Percentiles rank a stretch among this genome's conserved stretches.
Evolutionary conservation across 2,329 filamentous ascomycete species (phyloP).

Genomic region (Monosporascus sp.): DNA sequence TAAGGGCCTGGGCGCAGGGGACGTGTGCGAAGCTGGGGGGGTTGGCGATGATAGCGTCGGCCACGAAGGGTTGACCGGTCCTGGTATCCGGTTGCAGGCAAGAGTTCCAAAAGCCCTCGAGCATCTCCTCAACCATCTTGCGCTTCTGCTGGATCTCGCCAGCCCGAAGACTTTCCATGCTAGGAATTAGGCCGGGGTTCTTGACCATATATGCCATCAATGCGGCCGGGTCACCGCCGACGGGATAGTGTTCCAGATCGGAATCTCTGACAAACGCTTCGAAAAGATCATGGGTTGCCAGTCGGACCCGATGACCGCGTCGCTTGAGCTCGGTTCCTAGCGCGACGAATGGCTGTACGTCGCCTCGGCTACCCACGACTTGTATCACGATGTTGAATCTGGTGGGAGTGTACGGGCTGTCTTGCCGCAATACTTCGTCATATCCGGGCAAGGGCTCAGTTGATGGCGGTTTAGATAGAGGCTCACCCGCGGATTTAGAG

Average conservation of each 20-base stretch:
- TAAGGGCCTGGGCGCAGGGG: slow-evolving; percentile 69
- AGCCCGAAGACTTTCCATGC: slow-evolving; percentile 27
- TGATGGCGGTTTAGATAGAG: too few species aligned
- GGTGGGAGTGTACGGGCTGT: too few species aligned
- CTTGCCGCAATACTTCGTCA: too few species aligned
- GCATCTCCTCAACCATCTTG: slow-evolving; percentile 64
- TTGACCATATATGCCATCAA: slow-evolving; percentile 60
- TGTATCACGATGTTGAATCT: slow-evolving; percentile 65
- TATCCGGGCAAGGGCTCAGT: too few species aligned
- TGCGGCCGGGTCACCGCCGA: slow-evolving; percentile 70
- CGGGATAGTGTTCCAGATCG: slow-evolving; percentile 69
- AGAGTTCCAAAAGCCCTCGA: slow-evolving; percentile 82
- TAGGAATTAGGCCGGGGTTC: slow-evolving; percentile 34
- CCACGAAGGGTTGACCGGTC: slow-evolving; percentile 63
- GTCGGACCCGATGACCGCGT: slow-evolving; percentile 65
- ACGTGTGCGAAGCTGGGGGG: slow-evolving; percentile 73
- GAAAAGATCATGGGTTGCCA: slow-evolving; percentile 69
- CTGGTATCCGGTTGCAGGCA: slow-evolving; percentile 62
- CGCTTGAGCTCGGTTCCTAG: slow-evolving; percentile 59
- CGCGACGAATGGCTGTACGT: slow-evolving; percentile 71
- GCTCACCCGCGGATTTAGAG: too few species aligned
- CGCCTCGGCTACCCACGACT: slow-evolving; percentile 68
- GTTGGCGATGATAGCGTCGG: slow-evolving; percentile 75
- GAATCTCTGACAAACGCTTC: slow-evolving; percentile 62
- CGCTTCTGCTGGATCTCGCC: slow-evolving; percentile 31